Base-by-base conservation (phyloP, 2,329 filamentous ascomycete species). In the Epichloe brachyelytri region DNA sequence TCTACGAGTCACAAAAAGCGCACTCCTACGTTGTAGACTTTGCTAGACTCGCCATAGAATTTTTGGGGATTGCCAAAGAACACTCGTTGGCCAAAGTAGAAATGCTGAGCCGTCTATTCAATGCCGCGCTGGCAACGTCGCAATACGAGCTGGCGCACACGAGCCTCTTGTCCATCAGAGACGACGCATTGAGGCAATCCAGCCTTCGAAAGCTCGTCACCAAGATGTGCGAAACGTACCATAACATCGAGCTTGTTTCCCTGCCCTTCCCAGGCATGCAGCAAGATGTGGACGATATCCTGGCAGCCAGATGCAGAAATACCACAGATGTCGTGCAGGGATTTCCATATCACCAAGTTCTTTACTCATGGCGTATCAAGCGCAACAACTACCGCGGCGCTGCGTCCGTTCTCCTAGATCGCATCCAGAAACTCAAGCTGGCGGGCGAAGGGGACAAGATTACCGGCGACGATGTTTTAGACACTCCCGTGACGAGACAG, bases 301-400 rank as follows among this genome's bases (percentile, higher is more conserved):
- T 98, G 11, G 72, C 79, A 6, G 79, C 82, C 37, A 80, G 87
- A 59, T 88, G 86, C 63, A 79, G 79, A 56, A 78, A 79, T 51
- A 80, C 83, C 37, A 72, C 80, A 43, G 85, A 88, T 51, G 77
- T 88, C 38, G 73, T 71, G 51, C 72, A 69, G 39, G 80, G 79
- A 10, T 86, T 88, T n/a, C 86, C 88, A 3, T 95, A 90, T 63
- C 87, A 93, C 63, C 86, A 91, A 60, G 85, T 96, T 51, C 79
- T 97, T 46, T 95, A 96, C 65, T 83, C 90, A 3, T 96, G 91
- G 80, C 82, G 93, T 48, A 84, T 95, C 57, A 82, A 82, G 55
- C 84, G 84, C 57, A 81, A 82, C 60, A 87, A 97, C 69, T 95
- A 89, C 74, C 86, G 91, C 43, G 93, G 91, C 48, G 82, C 79